phyloP scores from a whole-genome alignment of 108 stramenopile species.

The Nitzschia sp. region DNA sequence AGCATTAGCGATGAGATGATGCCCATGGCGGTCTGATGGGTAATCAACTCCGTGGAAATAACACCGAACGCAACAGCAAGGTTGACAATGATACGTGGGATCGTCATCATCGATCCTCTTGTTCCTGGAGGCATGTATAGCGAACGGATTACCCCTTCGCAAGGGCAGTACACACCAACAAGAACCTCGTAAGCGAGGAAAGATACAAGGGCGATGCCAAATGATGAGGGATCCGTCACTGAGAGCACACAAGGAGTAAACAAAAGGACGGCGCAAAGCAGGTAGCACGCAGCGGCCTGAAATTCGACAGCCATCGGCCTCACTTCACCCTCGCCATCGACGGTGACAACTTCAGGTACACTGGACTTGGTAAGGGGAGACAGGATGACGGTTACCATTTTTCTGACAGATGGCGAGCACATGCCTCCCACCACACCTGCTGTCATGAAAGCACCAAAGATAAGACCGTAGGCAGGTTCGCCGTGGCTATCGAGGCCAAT shows the following conservation, averaged over 20 bases:
- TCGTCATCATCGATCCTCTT: slow-evolving; percentile 56
- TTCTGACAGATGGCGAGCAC: slow-evolving; percentile 37
- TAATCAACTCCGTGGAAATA: slow-evolving; percentile 42
- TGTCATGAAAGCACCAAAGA: slow-evolving; percentile 83
- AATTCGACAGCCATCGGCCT: slow-evolving; percentile 61
- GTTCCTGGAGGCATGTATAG: slow-evolving; percentile 56
- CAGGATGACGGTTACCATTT: slow-evolving; percentile 27
- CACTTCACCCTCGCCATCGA: slow-evolving; percentile 43
- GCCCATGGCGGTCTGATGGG: slow-evolving; percentile 31
- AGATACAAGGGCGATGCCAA: slow-evolving; percentile 34
- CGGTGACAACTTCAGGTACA: slow-evolving; percentile 25
- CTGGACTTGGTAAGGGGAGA: slow-evolving; percentile 29
- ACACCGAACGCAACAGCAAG: slow-evolving; percentile 49
- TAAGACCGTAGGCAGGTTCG: slow-evolving; percentile 69
- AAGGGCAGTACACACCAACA: slow-evolving; percentile 61
- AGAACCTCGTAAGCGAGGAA: slow-evolving; percentile 55
- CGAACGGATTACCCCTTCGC: slow-evolving; percentile 68
- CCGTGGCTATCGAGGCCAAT: slow-evolving; percentile 47
- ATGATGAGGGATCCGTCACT: slow-evolving; percentile 27
- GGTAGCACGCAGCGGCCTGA: slow-evolving; percentile 46
- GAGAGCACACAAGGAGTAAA: slow-evolving; percentile 38
- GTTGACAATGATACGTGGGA: slow-evolving; percentile 61
- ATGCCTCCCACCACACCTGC: slow-evolving; percentile 74
- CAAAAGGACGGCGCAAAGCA: slow-evolving; percentile 44
- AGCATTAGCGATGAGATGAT: slow-evolving; percentile 46